Percentiles rank a stretch among this genome's conserved stretches.
These are phyloP conservation scores for Atkinsonella texensis DNA, from an alignment of 2,329 filamentous ascomycete genomes.

Conservation along the genomic window DNA sequence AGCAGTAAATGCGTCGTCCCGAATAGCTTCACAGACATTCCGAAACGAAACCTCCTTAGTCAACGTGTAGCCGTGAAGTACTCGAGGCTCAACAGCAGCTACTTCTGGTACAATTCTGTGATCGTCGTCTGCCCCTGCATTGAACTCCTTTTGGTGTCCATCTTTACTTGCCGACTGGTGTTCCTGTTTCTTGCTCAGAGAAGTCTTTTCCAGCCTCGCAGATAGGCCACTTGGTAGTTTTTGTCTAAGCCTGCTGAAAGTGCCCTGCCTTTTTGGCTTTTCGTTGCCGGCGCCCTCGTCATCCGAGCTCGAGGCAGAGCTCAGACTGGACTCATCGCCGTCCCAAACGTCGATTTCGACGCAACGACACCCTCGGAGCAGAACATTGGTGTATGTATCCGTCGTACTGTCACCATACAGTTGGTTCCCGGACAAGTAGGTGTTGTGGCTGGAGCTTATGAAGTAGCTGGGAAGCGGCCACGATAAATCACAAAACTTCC, in stretches of 20 bases:
- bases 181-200: conserved; percentile 30
- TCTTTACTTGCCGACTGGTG: conserved; percentile 15
- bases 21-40: conserved; percentile 70
- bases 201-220: conserved; percentile 35
- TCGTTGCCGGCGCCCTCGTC: conserved; percentile 29
- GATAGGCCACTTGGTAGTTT: conserved; percentile 33
- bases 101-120: conserved; percentile 14
- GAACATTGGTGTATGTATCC: conserved; percentile 72
- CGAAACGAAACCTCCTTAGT: conserved; percentile 83
- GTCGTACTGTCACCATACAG: conserved; percentile 78
- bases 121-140: conserved; percentile 5
- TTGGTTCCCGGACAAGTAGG: conserved; percentile 82
- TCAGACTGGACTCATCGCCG: conserved; percentile 62
- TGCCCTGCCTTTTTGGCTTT: conserved; percentile 44
- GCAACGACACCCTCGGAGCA: conserved; percentile 77
- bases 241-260: conserved; percentile 52
- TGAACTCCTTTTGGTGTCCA: background rate
- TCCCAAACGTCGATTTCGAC: conserved; percentile 96
- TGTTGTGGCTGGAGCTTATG: conserved; percentile 92
- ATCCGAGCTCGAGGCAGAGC: conserved; percentile 37
- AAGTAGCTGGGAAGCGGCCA: conserved; percentile 83
- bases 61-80: conserved; percentile 80
- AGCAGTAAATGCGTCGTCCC: conserved; percentile 62
- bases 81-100: conserved; percentile 52
- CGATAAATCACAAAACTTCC: conserved; percentile 42